phyloP scores from a whole-genome alignment of 371 early-diverging fungal genomes.

The Sporodiniella umbellata region DNA sequence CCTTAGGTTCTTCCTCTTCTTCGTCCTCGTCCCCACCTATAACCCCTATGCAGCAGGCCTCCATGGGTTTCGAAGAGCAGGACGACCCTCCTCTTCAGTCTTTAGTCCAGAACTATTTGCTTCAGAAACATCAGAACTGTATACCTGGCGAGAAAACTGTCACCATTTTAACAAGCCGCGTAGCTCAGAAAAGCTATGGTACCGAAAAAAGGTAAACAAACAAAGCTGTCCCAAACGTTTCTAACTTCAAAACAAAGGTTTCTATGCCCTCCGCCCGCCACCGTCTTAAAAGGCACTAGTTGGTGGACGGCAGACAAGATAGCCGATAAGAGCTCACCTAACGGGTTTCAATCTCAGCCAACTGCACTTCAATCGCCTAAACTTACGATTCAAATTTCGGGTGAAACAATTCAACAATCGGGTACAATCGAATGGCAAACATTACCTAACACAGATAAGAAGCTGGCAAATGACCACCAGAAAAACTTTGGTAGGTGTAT shows the following conservation, averaged over 20 bases:
- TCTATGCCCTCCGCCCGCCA: conserved; percentile 81
- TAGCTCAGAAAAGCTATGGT: conserved; percentile 84
- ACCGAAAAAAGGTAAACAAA: conserved; percentile 71
- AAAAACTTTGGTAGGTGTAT: conserved; percentile 60
- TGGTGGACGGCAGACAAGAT: conserved; percentile 51
- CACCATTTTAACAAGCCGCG: conserved; percentile 73
- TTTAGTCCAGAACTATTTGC: conserved; percentile 41
- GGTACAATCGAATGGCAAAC: conserved; percentile 48
- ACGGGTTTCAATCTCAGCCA: conserved; percentile 11
- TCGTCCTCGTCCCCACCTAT: conserved; percentile 36
- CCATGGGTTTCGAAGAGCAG: conserved; percentile 15
- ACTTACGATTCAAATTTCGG: conserved; percentile 45
- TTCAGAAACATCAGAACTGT: conserved; percentile 35
- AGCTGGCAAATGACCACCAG: conserved; percentile 13
- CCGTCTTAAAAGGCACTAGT: conserved; percentile 66
- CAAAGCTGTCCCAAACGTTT: conserved; percentile 28
- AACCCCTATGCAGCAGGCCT: conserved; percentile 25
- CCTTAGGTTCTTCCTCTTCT: conserved; percentile 17
- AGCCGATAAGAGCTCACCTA: conserved; percentile 24
- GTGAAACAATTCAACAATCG: conserved; percentile 38
- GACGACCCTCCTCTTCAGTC: conserved; percentile 21
- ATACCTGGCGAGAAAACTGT: conserved; percentile 70
- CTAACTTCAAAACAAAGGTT: conserved; percentile 40
- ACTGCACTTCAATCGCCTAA: conserved; percentile 25
- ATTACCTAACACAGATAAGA: conserved; percentile 26